phyloP scores from a whole-genome alignment of 176 grass and related monocot genomes.

The Carex kokanica region DNA sequence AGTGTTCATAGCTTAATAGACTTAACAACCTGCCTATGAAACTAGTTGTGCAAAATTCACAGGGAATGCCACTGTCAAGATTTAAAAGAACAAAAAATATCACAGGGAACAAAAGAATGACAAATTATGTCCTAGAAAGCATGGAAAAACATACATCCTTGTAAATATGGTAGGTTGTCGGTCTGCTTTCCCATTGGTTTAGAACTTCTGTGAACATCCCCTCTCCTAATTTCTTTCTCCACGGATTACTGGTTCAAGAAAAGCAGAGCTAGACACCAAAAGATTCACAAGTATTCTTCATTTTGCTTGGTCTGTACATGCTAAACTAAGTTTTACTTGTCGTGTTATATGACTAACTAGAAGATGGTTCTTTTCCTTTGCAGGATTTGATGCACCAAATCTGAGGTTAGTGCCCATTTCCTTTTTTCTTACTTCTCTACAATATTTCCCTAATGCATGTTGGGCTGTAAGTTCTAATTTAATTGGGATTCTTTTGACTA shows the following conservation, averaged over 20 bases:
- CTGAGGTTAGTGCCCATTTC: slow-evolving; percentile 17
- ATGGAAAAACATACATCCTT: not conserved
- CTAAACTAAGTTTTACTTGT: not conserved
- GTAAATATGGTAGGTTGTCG: not conserved
- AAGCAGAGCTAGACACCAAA: not conserved
- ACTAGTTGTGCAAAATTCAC: not conserved
- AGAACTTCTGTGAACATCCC: not conserved
- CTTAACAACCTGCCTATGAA: not conserved
- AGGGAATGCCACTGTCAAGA: not conserved
- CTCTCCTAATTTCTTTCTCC: not conserved
- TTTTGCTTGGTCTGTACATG: not conserved
- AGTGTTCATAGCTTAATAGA: not conserved
- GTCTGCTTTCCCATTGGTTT: not conserved
- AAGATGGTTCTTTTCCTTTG: slow-evolving; percentile 17
- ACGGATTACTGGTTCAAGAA: not conserved
- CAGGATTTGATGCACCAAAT: slow-evolving; percentile 41
- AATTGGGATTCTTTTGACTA: not conserved
- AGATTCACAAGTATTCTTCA: not conserved
- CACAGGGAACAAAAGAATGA: not conserved
- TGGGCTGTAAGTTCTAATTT: not conserved
- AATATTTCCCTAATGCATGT: not conserved
- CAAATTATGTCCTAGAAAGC: too few species aligned
- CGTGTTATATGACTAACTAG: not conserved
- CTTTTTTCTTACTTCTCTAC: not conserved
- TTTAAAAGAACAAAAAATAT: too few species aligned